Evolutionary conservation across 2,329 filamentous ascomycete genomes (phyloP).

Genomic region (Ophiostoma perfectum): DNA sequence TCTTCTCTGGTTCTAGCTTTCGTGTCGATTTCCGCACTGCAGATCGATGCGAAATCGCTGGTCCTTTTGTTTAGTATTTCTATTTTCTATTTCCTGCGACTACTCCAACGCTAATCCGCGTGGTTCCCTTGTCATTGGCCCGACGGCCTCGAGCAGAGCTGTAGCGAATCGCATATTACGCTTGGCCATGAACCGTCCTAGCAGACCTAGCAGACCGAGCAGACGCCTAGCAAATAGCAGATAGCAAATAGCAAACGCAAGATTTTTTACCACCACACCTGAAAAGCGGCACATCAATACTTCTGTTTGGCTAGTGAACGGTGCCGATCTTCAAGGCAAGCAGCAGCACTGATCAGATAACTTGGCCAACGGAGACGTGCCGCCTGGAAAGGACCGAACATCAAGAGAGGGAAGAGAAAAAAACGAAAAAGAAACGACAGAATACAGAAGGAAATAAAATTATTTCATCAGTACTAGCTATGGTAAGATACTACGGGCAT

Average conservation of each 20-base stretch:
- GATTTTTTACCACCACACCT: no score
- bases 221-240: no score
- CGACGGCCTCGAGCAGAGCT: not conserved
- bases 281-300: not conserved
- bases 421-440: not conserved
- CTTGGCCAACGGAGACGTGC: constrained; percentile 1
- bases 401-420: not conserved
- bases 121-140: not conserved
- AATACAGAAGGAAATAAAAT: not conserved
- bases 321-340: not conserved
- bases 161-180: constrained; percentile 15
- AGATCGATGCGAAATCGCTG: constrained; percentile 11
- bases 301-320: not conserved
- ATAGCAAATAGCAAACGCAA: no score
- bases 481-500: no score
- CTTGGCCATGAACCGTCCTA: not conserved
- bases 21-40: not conserved
- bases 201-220: no score
- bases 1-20: not conserved
- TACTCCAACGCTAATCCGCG: not conserved
- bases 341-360: not conserved
- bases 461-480: no score
- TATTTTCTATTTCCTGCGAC: no score
- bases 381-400: not conserved
- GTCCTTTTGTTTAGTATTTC: not conserved